These are phyloP conservation scores for Candida ipomoeae DNA, from an alignment of 805 yeast genomes.

Conservation along the genomic window DNA sequence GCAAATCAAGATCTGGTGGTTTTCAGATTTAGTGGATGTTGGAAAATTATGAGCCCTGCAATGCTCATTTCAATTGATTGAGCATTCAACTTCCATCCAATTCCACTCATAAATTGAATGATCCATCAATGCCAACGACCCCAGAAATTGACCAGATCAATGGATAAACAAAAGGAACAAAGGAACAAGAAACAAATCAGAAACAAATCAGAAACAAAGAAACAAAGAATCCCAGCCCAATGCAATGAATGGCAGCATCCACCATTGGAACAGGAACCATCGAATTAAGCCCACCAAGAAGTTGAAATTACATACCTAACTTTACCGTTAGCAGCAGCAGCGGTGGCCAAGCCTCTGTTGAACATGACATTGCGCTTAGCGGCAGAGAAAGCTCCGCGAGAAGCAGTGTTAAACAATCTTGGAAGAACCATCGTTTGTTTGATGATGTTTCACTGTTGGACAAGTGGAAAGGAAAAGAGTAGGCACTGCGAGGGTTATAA, in stretches of 20 bases:
- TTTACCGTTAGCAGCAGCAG: slow-evolving; percentile 74
- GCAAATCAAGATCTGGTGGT: too few species aligned
- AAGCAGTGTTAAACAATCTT: slow-evolving; percentile 49
- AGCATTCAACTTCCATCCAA: too few species aligned
- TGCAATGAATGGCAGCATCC: background rate
- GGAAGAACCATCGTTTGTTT: slow-evolving; percentile 50
- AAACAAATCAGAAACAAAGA: too few species aligned
- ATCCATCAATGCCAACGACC: too few species aligned
- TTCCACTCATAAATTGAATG: too few species aligned
- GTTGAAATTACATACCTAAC: slow-evolving; percentile 68
- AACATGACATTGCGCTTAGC: slow-evolving; percentile 78
- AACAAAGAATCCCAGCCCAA: too few species aligned
- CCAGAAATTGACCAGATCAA: too few species aligned
- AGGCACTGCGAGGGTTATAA: slow-evolving; percentile 16
- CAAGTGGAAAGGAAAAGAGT: slow-evolving; percentile 14
- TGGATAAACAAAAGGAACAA: too few species aligned
- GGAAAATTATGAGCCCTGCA: too few species aligned
- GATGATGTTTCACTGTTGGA: slow-evolving; percentile 19
- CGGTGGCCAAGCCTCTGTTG: slow-evolving; percentile 74
- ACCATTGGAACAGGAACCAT: background rate
- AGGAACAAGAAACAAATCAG: too few species aligned
- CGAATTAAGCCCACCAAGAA: background rate
- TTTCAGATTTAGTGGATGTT: too few species aligned
- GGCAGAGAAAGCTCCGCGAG: slow-evolving; percentile 85
- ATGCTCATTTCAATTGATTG: too few species aligned